Base-by-base conservation (phyloP, 148 eudicot species). In the Heliosperma pusillum region DNA sequence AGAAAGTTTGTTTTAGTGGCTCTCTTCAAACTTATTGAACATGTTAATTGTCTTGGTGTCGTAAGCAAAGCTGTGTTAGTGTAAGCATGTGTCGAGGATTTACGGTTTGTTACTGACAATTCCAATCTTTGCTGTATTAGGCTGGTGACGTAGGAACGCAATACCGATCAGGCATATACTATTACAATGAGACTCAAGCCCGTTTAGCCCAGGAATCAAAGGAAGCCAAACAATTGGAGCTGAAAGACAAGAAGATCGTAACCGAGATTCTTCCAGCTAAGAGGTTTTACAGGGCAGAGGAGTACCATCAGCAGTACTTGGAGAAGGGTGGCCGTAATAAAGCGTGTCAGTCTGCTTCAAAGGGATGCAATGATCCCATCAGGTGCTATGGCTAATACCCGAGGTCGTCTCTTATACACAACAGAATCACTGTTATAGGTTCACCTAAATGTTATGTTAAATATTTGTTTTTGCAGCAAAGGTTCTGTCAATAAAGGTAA, bases 91-190 rank as follows among this genome's bases (percentile, higher is more conserved):
- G 16, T 11, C 13, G 33, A 21, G 57, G 10, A 12, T 45, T 29
- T n/a, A 63, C 45, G 52, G 45, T 47, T 11, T 61, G 60, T 69
- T 70, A 67, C 30, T 75, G 29, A 76, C 27, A 29, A 71, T 44
- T 45, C 27, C 63, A 3, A 33, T 40, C 7, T 72, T 50, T 85
- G 81, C 66, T 64, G 72, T 83, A 57, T 69, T 71, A 94, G 97
- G 89, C 91, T 20, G 85, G 82, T 74, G 98, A 94, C 79, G 89
- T 90, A 57, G 98, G 97, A 62, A 87, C 91, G 13, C 98, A 94
- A 58, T 94, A 92, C 78, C 86, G 98, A 9, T 88, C 98, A 9
- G 97, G 98, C 57, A 94, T 94, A 81, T 94, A 94, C 84, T 92
- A 90, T 75, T 92, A 92, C 89, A 88, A 72, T 47, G 92, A 90